Base-by-base conservation (phyloP, 805 yeast genomes). In the Sporopachydermia lactativora region DNA sequence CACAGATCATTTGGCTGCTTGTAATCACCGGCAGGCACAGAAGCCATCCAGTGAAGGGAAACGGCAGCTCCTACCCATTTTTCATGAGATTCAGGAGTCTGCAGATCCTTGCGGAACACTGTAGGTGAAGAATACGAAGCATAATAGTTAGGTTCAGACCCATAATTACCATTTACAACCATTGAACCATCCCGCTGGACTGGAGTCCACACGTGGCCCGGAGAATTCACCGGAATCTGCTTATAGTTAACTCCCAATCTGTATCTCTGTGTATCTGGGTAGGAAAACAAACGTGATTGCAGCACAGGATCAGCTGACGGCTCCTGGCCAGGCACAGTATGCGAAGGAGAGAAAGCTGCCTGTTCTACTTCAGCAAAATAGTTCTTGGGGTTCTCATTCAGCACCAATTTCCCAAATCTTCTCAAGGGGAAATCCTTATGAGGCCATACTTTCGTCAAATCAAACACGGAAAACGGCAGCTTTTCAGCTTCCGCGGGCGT, bases 371-470 rank as follows among this genome's bases (percentile, higher is more conserved):
- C 94, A 39, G 94, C 94, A 58, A 83, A 84, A 62, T 77, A 85
- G 61, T 84, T 84, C 60, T 72, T 65, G 45, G 95, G 92, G 63
- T 84, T 84, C 62, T 81, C 83, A 60, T 84, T 80, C 58, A 84
- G 62, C 1, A 74, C 75, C 48, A 84, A 65, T 58, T 76, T 77
- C 58, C 95, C 96, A 56, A 85, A 78, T 59, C 77, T 76, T 60
- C 95, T 75, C 64, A 85, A 62, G 54, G 96, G 95, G 70, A 75
- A 85, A 43, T 84, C 78, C 51, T 64, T 65, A 57, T 85, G 94
- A 28, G 95, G 85, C 96, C 96, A 85, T 42, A 82, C 81, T 66
- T 86, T 86, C 47, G 96, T 85, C 59, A 85, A 69, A 62, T 85
- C 96, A 57, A 82, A 84, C 37, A 86, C 88, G 4, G 89, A 80